Evolutionary conservation across 306 rosid species (phyloP).

Genomic region (Aeschynomene evenia): DNA sequence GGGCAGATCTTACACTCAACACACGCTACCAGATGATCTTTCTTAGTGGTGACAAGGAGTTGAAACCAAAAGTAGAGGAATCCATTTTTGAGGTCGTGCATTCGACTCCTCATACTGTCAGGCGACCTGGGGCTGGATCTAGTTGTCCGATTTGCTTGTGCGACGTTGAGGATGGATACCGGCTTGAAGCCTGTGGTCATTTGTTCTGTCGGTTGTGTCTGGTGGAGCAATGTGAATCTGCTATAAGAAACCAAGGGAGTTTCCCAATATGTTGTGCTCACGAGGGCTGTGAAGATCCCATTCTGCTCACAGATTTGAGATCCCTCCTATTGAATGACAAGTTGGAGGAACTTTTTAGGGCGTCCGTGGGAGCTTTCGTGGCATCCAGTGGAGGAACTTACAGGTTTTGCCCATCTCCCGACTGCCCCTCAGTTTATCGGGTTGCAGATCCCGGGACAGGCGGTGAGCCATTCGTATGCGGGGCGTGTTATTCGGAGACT

Average conservation of each 20-base stretch:
- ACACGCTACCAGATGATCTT: conserved; percentile 52
- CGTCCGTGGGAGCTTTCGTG: conserved; percentile 81
- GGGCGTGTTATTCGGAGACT: conserved; percentile 83
- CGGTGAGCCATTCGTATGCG: conserved; percentile 71
- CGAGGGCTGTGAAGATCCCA: conserved; percentile 48
- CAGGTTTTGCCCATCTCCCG: conserved; percentile 92
- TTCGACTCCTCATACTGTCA: conserved; percentile 36
- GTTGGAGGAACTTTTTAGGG: conserved; percentile 86
- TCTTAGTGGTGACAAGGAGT: conserved; percentile 59
- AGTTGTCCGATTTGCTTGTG: conserved; percentile 88
- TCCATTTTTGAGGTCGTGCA: conserved; percentile 50
- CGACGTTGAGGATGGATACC: conserved; percentile 72
- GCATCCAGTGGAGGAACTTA: conserved; percentile 52
- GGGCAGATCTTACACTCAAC: conserved; percentile 59
- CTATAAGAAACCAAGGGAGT: conserved; percentile 63
- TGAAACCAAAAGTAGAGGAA: conserved; percentile 69
- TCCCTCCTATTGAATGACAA: conserved; percentile 54
- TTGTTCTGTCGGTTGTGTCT: conserved; percentile 68
- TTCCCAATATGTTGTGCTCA: conserved; percentile 75
- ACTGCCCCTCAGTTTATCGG: conserved; percentile 80
- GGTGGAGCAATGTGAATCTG: conserved; percentile 83
- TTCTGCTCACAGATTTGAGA: conserved; percentile 61
- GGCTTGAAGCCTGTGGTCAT: conserved; percentile 77
- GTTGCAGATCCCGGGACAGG: conserved; percentile 49
- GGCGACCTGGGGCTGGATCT: conserved; percentile 39